These are phyloP conservation scores for Eudorina sp. DNA, from an alignment of 139 green algal genomes.

Conservation along the genomic window DNA sequence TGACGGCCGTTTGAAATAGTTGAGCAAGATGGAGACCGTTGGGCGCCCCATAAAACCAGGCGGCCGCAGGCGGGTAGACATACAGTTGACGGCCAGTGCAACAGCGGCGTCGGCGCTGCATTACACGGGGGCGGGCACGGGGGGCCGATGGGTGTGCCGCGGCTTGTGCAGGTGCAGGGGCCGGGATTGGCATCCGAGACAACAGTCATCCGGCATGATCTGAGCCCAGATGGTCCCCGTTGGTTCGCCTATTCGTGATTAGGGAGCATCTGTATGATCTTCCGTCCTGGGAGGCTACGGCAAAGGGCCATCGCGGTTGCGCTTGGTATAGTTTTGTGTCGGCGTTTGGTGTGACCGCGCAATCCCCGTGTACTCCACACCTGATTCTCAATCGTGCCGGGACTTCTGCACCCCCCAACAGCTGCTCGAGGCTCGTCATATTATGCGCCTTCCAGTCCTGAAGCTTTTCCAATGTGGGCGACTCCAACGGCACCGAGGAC, in stretches of 20 bases:
- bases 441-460: neutral
- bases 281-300: no score
- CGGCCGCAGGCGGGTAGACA: neutral
- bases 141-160: neutral
- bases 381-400: neutral
- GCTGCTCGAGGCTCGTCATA: neutral
- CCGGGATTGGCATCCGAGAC: neutral
- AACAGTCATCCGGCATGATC: no score
- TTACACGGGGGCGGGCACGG: neutral
- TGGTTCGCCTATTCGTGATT: no score
- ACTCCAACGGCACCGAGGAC: neutral
- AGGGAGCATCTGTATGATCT: no score
- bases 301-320: no score
- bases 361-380: neutral
- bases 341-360: neutral
- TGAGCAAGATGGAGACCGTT: constrained; percentile 4
- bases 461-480: neutral
- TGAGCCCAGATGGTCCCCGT: no score
- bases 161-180: neutral
- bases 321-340: neutral
- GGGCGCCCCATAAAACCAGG: neutral
- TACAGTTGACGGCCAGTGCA: neutral
- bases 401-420: neutral
- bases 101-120: neutral
- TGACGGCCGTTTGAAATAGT: constrained; percentile 39